Conservation (phyloP, 2,329 filamentous ascomycete species). For the Neonectria coccinea region DNA sequence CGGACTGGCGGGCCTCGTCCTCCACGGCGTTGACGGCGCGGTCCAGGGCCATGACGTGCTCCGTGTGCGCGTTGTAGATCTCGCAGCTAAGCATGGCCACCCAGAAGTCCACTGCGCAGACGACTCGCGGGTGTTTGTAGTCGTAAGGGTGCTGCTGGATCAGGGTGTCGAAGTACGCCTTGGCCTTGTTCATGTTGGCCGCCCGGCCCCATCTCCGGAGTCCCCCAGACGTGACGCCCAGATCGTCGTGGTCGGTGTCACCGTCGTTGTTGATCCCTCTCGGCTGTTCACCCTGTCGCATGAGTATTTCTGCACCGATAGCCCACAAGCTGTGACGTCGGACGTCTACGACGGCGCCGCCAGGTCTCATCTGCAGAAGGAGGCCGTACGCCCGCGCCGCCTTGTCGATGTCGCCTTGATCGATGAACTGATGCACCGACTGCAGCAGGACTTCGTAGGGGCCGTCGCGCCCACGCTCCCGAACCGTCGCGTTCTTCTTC, state of each 20-base stretch:
- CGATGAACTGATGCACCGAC: slow-evolving; percentile 78
- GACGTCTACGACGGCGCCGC: slow-evolving; percentile 69
- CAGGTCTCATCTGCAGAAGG: slow-evolving; percentile 68
- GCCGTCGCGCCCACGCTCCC: slow-evolving; percentile 38
- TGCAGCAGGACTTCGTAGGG: slow-evolving; percentile 77
- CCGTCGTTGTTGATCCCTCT: slow-evolving; percentile 7
- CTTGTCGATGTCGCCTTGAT: slow-evolving; percentile 75
- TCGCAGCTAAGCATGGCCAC: slow-evolving; percentile 84
- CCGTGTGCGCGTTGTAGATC: slow-evolving; percentile 78
- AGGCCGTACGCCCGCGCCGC: slow-evolving; percentile 82
- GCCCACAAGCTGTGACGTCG: slow-evolving; percentile 80
- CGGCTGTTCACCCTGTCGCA: slow-evolving; percentile 66
- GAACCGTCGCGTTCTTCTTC: slow-evolving; percentile 31
- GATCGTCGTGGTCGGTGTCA: background rate
- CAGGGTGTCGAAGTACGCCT: slow-evolving; percentile 79
- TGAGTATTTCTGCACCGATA: slow-evolving; percentile 85
- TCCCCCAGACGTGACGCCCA: background rate
- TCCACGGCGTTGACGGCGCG: slow-evolving; percentile 46
- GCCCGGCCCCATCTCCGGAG: slow-evolving; percentile 56
- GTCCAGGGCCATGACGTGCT: slow-evolving; percentile 61
- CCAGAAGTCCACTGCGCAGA: slow-evolving; percentile 82
- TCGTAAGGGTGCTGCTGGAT: slow-evolving; percentile 82
- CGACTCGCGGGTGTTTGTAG: slow-evolving; percentile 65
- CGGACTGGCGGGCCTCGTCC: slow-evolving; percentile 44
- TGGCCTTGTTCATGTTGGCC: slow-evolving; percentile 59